A percentile compares a stretch with the other conserved stretches of the same genome.
These are phyloP conservation scores for Apiotrichum siamense DNA, from an alignment of 1,284 basidiomycete genomes.

Conservation along the genomic window DNA sequence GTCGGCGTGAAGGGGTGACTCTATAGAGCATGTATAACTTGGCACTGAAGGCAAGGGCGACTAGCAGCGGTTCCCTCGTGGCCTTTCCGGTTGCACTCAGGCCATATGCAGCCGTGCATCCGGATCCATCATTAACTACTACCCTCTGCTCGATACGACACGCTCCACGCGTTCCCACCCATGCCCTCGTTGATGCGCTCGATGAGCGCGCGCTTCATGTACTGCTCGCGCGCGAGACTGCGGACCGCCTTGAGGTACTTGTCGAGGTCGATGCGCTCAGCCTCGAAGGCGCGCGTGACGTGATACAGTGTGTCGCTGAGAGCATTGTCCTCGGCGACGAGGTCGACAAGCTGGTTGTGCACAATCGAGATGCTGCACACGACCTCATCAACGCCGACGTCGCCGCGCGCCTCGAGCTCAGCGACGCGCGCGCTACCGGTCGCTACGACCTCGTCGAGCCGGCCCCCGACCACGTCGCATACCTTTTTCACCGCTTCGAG, in stretches of 20 bases:
- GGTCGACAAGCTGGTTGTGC: slow-evolving; percentile 90
- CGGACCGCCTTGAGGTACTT: slow-evolving; percentile 82
- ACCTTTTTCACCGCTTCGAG: slow-evolving; percentile 91
- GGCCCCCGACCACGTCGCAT: slow-evolving; percentile 67
- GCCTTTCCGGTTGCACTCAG: too few species aligned
- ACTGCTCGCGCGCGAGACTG: slow-evolving; percentile 86
- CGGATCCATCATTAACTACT: too few species aligned
- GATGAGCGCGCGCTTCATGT: slow-evolving; percentile 64
- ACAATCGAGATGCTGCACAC: slow-evolving; percentile 92
- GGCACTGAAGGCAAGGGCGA: too few species aligned
- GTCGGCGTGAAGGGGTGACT: neutral
- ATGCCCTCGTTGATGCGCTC: slow-evolving; percentile 74
- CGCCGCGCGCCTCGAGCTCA: slow-evolving; percentile 59
- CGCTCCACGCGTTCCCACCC: slow-evolving; percentile 50
- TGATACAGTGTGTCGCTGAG: slow-evolving; percentile 98
- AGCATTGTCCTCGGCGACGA: slow-evolving; percentile 97
- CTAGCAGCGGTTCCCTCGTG: too few species aligned
- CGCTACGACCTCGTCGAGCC: slow-evolving; percentile 59
- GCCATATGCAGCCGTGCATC: too few species aligned
- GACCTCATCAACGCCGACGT: slow-evolving; percentile 71
- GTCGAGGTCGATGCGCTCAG: slow-evolving; percentile 86
- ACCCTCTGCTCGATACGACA: too few species aligned
- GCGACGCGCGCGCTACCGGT: slow-evolving; percentile 62
- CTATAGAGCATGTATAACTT: too few species aligned
- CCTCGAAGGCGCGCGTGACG: slow-evolving; percentile 84